Evolutionary conservation across 1,139 yeast species (phyloP), one percentile per base, ranked within the genome.

Genomic region (Candida tetrigidarum): DNA sequence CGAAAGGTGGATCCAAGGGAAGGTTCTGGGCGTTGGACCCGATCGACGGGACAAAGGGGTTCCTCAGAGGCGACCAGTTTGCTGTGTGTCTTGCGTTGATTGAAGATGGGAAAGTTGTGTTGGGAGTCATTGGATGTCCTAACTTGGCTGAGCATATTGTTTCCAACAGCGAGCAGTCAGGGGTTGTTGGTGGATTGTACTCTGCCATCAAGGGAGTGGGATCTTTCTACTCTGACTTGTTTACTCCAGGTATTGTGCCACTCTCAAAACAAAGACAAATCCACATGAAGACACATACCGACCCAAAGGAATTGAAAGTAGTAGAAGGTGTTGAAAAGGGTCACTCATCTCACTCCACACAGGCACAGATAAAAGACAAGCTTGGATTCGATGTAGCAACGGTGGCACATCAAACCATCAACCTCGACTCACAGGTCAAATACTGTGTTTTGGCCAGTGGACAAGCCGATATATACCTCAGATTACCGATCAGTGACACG

Each of bases 1-100:
- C 87, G 30, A 60, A 75, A 49, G 97, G 97, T 44, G 96, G 97
- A 3, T 56, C 71, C 30, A 71, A 66, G 38, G 96, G 97, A 25
- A 75, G 98, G 51, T 83, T 88, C 64, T 93, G 99, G 99, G 96
- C 98, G 0, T 70, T 93, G 58, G 99, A 93, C 62, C 99, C 99
- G 27, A 92, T 93, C 51, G 99, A 93, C 62, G 99, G 99, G 12
- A 93, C 99, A 16, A 92, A 92, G 63, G 99, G 99, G 0, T 93
- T 93, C 60, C 72, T 93, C 47, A 77, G 99, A 60, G 96, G 96
- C 35, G 98, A 92, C 50, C 99, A 93, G 64, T 93, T 90, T 65
- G 98, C 99, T 3, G 96, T 93, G 2, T 95, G 99, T 61, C 71
- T 93, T 45, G 97, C 96, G 0, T 71, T 93, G 52, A 84, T 93